phyloP scores from a whole-genome alignment of 78 protist species.

The Diacronema lutheri region DNA sequence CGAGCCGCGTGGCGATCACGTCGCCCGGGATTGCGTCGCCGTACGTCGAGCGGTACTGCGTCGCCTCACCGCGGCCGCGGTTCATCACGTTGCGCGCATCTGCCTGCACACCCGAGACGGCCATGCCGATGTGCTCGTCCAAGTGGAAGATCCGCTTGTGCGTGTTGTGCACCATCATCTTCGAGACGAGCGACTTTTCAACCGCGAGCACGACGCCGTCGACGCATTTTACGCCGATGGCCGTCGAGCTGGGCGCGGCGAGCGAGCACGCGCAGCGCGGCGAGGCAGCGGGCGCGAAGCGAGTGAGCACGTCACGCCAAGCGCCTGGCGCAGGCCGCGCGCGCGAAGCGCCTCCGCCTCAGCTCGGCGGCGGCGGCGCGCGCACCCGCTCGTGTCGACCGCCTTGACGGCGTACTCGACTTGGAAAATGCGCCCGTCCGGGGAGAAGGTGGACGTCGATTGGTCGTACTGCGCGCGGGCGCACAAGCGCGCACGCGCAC shows the following conservation, averaged over 20 bases:
- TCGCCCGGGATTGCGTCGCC: conserved; percentile 72
- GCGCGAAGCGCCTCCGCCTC: no score
- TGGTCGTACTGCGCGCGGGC: conserved; percentile 82
- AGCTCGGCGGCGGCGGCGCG: no score
- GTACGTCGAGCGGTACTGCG: conserved; percentile 57
- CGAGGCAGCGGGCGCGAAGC: no score
- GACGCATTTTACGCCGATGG: conserved; percentile 79
- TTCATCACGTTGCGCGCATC: conserved; percentile 40
- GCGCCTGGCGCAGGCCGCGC: no score
- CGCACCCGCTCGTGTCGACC: conserved; percentile 91
- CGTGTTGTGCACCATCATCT: conserved; percentile 73
- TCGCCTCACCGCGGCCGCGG: conserved; percentile 83
- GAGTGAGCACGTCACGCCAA: no score
- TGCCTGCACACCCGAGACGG: conserved; percentile 22
- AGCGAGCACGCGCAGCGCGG: no score
- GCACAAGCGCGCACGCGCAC: background rate
- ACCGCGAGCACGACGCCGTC: conserved; percentile 99
- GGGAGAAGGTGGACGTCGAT: conserved; percentile 89
- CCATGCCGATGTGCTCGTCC: conserved; percentile 83
- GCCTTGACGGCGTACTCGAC: conserved; percentile 99
- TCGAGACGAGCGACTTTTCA: conserved; percentile 87
- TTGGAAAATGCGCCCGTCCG: conserved; percentile 98
- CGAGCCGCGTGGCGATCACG: conserved; percentile 33
- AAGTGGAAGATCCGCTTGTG: conserved; percentile 77
- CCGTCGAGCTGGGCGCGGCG: conserved; percentile 50